Percentiles rank a stretch among this genome's conserved stretches.
Evolutionary conservation across 2,329 filamentous ascomycete species (phyloP).

Genomic region (Neofusicoccum cordaticola): DNA sequence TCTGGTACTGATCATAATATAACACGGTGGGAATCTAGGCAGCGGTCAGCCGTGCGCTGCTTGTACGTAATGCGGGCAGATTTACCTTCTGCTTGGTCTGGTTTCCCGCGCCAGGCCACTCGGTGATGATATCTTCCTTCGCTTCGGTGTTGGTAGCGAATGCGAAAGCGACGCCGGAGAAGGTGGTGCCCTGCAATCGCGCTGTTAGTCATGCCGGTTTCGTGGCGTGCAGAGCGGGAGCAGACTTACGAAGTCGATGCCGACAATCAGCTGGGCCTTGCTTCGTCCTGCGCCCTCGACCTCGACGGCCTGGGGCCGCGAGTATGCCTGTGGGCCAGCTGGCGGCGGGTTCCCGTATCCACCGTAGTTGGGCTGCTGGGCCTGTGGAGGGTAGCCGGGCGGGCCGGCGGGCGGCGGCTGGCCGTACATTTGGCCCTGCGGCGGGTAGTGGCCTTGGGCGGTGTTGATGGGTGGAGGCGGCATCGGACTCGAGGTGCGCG

Average conservation of each 20-base stretch:
- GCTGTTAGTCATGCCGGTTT: constrained; percentile 19
- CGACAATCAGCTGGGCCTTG: constrained; percentile 96
- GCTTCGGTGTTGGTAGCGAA: constrained; percentile 95
- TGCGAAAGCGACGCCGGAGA: constrained; percentile 92
- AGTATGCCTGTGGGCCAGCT: constrained; percentile 31
- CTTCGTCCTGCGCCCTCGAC: constrained; percentile 84
- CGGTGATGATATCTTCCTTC: constrained; percentile 97
- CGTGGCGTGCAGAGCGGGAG: background rate
- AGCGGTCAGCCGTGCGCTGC: background rate
- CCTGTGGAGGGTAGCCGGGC: constrained; percentile 38
- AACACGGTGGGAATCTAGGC: constrained; percentile 95
- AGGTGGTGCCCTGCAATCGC: constrained; percentile 76
- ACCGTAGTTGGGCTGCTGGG: constrained; percentile 29
- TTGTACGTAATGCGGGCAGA: background rate
- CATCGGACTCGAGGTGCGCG: constrained; percentile 53
- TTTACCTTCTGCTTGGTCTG: constrained; percentile 97
- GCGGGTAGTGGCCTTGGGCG: constrained; percentile 49
- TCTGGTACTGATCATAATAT: constrained; percentile 99
- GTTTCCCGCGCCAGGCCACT: constrained; percentile 96
- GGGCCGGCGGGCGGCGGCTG: constrained; percentile 32
- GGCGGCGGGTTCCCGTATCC: constrained; percentile 29
- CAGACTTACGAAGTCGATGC: constrained; percentile 87
- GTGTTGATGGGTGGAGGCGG: constrained; percentile 56
- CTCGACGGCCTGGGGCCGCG: constrained; percentile 53
- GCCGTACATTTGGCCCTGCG: constrained; percentile 44